Conservation (phyloP, 192 early-diverging fungal species). For the Coemansia sp. region DNA sequence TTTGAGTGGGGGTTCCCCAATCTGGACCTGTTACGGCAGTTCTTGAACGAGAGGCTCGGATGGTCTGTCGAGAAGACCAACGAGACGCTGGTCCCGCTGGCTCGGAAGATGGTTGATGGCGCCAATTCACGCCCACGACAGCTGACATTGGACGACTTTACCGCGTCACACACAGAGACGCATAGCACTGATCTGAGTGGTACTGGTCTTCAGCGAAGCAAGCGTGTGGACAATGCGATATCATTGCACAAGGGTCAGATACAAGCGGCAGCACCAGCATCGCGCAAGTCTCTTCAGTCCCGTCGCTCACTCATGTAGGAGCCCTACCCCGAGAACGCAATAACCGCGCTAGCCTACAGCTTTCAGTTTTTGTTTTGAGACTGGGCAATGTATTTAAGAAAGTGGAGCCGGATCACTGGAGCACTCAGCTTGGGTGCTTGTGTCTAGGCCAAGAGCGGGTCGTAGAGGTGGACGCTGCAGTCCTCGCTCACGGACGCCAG, state of each 20-base stretch:
- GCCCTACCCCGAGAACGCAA: no score
- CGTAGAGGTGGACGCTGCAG: slow-evolving; percentile 39
- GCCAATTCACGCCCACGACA: slow-evolving; percentile 7
- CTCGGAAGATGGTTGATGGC: slow-evolving; percentile 35
- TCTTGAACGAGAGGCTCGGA: slow-evolving; percentile 46
- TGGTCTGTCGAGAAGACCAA: slow-evolving; percentile 44
- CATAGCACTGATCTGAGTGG: neutral
- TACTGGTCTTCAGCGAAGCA: slow-evolving; percentile 25
- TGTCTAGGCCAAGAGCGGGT: slow-evolving; percentile 40
- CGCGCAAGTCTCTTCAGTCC: slow-evolving; percentile 4
- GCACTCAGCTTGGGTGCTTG: neutral
- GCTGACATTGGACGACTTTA: slow-evolving; percentile 31
- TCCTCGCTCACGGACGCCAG: slow-evolving; percentile 49
- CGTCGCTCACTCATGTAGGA: slow-evolving; percentile 10
- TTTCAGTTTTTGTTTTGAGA: neutral
- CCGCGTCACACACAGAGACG: neutral
- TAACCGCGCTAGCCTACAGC: no score
- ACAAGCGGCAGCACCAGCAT: neutral
- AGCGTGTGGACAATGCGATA: slow-evolving; percentile 43
- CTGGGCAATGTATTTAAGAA: neutral
- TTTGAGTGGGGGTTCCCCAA: slow-evolving; percentile 51
- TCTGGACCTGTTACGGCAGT: slow-evolving; percentile 53
- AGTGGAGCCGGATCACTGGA: neutral
- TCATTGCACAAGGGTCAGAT: slow-evolving; percentile 24
- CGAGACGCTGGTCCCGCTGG: slow-evolving; percentile 51